A percentile compares a stretch with the other conserved stretches of the same genome.
Evolutionary conservation across 768 basidiomycete species (phyloP).

Genomic region (Xerocomellus chrysenteron): DNA sequence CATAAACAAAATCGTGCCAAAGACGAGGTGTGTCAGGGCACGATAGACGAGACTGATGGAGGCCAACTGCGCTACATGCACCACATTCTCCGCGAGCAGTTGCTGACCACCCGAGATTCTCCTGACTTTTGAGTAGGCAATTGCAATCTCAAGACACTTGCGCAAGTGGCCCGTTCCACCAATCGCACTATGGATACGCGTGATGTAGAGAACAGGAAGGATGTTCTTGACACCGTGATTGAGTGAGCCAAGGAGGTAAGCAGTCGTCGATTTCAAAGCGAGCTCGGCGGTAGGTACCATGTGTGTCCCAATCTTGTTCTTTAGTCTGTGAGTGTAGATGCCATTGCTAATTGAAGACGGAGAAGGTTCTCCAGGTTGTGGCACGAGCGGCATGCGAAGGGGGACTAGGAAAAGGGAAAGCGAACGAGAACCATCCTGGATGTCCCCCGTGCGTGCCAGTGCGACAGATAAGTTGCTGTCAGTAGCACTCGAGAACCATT

Average conservation of each 20-base stretch:
- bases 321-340: slow-evolving; percentile 68
- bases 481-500: slow-evolving; percentile 73
- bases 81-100: no score
- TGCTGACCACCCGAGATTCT: no score
- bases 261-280: slow-evolving; percentile 41
- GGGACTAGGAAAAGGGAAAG: slow-evolving; percentile 77
- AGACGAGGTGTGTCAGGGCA: no score
- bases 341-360: slow-evolving; percentile 58
- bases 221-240: slow-evolving; percentile 50
- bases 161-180: no score
- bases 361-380: slow-evolving; percentile 37
- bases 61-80: no score
- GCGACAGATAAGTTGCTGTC: slow-evolving; percentile 73
- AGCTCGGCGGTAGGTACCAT: slow-evolving; percentile 48
- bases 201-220: no score
- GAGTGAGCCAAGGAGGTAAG: slow-evolving; percentile 57
- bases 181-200: no score
- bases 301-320: slow-evolving; percentile 77
- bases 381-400: slow-evolving; percentile 52
- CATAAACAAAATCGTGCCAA: no score
- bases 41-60: no score
- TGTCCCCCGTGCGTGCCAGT: slow-evolving; percentile 66
- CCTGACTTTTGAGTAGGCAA: no score
- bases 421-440: slow-evolving; percentile 54
- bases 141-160: no score